Percentiles rank a stretch among this genome's conserved stretches.
phyloP scores from a whole-genome alignment of 2,329 filamentous ascomycete genomes.

The Cryphonectria japonica region DNA sequence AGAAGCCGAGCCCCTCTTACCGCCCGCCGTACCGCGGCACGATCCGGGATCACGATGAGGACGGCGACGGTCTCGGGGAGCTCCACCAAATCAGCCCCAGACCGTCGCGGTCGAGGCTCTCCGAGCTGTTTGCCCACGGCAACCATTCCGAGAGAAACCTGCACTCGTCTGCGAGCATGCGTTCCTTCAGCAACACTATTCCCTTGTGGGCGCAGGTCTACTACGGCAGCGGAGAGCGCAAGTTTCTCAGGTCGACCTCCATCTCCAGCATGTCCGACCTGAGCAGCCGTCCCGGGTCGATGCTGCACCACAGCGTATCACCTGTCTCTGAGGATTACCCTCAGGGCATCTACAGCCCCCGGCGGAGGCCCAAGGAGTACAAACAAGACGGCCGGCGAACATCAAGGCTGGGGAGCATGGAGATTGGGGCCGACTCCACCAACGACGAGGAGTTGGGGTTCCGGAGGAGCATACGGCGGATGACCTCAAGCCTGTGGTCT shows the following conservation, averaged over 20 bases:
- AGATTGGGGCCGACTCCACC: conserved; percentile 46
- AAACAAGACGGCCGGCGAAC: conserved; percentile 35
- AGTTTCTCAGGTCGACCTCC: conserved; percentile 53
- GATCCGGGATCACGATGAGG: conserved; percentile 63
- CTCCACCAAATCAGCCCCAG: conserved; percentile 57
- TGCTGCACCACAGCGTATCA: conserved; percentile 48
- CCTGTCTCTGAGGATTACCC: conserved; percentile 54
- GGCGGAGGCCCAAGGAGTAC: conserved; percentile 48
- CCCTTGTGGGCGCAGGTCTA: conserved; percentile 68
- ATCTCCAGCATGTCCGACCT: conserved; percentile 52
- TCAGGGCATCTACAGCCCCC: conserved; percentile 49
- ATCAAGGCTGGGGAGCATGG: conserved; percentile 46
- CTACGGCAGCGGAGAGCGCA: conserved; percentile 69
- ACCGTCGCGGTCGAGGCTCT: conserved; percentile 58
- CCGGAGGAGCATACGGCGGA: conserved; percentile 46
- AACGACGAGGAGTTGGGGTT: conserved; percentile 35
- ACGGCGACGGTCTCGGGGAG: conserved; percentile 66
- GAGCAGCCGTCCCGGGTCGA: conserved; percentile 49
- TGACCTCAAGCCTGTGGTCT: conserved; percentile 69
- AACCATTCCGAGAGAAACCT: conserved; percentile 54
- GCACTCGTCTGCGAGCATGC: conserved; percentile 51
- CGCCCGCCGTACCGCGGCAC: conserved; percentile 39
- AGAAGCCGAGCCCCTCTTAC: conserved; percentile 51
- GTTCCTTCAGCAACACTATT: conserved; percentile 51
- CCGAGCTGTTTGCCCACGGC: conserved; percentile 51